Evolutionary conservation across 352 stramenopile species (phyloP).

Genomic region (Phytophthora sansomeana): DNA sequence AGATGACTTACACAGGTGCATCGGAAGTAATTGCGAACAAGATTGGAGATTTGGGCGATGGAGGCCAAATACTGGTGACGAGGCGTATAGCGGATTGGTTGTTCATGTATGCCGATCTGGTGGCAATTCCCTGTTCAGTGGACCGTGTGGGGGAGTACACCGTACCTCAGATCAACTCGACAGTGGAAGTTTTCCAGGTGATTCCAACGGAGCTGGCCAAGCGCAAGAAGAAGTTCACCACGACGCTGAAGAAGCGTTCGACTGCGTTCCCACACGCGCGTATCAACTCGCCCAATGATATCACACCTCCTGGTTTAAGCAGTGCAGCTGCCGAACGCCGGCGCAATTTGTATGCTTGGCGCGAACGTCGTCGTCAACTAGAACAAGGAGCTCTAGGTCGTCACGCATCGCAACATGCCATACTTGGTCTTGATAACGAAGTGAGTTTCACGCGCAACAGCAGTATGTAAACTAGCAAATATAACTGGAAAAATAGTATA

Average conservation of each 20-base stretch:
- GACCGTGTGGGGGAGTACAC: conserved; percentile 51
- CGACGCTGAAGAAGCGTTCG: conserved; percentile 38
- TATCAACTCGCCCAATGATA: conserved; percentile 6
- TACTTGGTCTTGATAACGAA: conserved; percentile 15
- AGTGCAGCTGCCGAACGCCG: conserved; percentile 30
- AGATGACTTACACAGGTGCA: conserved; percentile 66
- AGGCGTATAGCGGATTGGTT: conserved; percentile 58
- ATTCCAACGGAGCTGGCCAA: conserved; percentile 34
- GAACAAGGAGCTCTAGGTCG: conserved; percentile 31
- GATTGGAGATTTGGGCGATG: conserved; percentile 59
- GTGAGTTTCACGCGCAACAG: conserved; percentile 18
- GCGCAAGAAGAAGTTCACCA: conserved; percentile 52
- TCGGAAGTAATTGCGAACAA: conserved; percentile 62
- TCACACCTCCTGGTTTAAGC: conserved; percentile 30
- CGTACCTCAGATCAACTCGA: conserved; percentile 46
- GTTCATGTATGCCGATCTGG: conserved; percentile 46
- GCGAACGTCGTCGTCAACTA: conserved; percentile 37
- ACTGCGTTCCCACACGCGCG: conserved; percentile 6
- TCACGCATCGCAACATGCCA: conserved; percentile 27
- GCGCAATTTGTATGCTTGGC: conserved; percentile 39
- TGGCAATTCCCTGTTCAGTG: conserved; percentile 42
- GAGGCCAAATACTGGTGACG: conserved; percentile 65
- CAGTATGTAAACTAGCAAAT: conserved; percentile 39
- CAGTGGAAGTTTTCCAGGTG: conserved; percentile 56
- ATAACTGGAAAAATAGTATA: conserved; percentile 16